A percentile compares a stretch with the other conserved stretches of the same genome.
Conservation (phyloP, 2,329 filamentous ascomycete genomes). For the Rutstroemia sp. region DNA sequence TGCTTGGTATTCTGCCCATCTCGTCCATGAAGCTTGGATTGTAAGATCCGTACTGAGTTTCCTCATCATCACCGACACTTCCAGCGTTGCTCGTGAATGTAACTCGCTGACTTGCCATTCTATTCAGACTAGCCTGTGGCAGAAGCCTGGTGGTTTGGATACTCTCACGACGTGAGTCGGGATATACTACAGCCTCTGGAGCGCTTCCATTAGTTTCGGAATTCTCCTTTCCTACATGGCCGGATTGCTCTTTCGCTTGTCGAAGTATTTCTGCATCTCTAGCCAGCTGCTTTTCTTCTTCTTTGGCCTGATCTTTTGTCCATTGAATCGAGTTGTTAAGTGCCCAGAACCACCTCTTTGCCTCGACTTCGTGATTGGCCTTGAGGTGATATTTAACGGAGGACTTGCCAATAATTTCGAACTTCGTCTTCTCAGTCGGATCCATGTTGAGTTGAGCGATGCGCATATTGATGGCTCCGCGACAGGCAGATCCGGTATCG, state of each 20-base stretch:
- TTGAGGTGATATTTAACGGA: conserved; percentile 98
- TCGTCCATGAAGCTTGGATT: conserved; percentile 46
- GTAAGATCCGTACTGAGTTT: conserved; percentile 44
- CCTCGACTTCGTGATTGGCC: conserved; percentile 95
- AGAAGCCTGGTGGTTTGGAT: conserved; percentile 30
- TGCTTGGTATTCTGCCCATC: conserved; percentile 21
- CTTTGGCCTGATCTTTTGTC: conserved; percentile 92
- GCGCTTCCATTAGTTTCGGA: conserved; percentile 17
- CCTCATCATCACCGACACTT: conserved; percentile 46
- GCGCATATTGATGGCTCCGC: conserved; percentile 97
- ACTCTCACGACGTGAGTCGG: conserved; percentile 38
- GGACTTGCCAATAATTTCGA: conserved; percentile 96
- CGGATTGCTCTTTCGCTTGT: conserved; percentile 70
- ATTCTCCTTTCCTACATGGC: conserved; percentile 26
- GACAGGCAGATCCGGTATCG: conserved; percentile 90
- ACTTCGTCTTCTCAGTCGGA: conserved; percentile 91
- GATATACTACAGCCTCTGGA: conserved; percentile 19
- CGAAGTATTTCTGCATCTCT: conserved; percentile 68
- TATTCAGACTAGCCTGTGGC: conserved; percentile 23
- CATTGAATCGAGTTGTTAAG: conserved; percentile 98
- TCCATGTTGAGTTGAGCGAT: conserved; percentile 96
- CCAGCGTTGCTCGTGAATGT: conserved; percentile 26
- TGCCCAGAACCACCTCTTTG: conserved; percentile 98
- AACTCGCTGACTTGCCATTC: conserved; percentile 20
- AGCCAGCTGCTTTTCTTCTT: conserved; percentile 72